Evolutionary conservation across 1,284 basidiomycete genomes (phyloP).

Genomic region (Wallemia hederae): DNA sequence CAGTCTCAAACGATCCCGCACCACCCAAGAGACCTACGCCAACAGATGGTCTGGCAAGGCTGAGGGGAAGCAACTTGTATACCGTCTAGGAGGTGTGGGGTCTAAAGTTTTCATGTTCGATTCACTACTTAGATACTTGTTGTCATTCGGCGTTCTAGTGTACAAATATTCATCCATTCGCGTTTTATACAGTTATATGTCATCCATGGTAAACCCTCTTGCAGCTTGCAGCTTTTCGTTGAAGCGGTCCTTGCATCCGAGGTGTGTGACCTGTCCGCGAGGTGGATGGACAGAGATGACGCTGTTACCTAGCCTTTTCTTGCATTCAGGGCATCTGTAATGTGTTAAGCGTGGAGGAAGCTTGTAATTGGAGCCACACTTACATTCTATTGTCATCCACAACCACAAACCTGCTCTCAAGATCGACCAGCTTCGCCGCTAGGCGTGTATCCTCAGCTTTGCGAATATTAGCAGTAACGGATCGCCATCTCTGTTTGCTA

Average conservation of each 20-base stretch:
- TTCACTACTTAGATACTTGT: background rate
- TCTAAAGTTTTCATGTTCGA: background rate
- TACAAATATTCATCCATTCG: too few relatives aligned
- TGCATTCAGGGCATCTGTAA: slow-evolving; percentile 67
- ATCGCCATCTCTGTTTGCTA: slow-evolving; percentile 27
- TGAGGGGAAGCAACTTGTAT: background rate
- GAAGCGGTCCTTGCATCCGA: background rate
- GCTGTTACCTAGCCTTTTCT: slow-evolving; percentile 73
- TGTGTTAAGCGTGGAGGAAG: background rate
- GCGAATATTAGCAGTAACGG: slow-evolving; percentile 34
- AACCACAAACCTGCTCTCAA: slow-evolving; percentile 58
- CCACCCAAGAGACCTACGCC: background rate
- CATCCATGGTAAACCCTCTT: background rate
- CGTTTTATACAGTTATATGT: too few relatives aligned
- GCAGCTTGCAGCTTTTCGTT: background rate
- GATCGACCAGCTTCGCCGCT: slow-evolving; percentile 34
- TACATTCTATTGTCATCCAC: slow-evolving; percentile 73
- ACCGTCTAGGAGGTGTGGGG: too few relatives aligned
- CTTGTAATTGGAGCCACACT: slow-evolving; percentile 10
- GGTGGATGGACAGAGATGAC: slow-evolving; percentile 83
- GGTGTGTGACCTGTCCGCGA: slow-evolving; percentile 5
- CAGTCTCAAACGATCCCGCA: background rate
- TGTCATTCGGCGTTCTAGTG: background rate
- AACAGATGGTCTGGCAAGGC: background rate
- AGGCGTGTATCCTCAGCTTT: slow-evolving; percentile 43